phyloP scores from a whole-genome alignment of 2,329 filamentous ascomycete species.

The Ilyonectria destructans region DNA sequence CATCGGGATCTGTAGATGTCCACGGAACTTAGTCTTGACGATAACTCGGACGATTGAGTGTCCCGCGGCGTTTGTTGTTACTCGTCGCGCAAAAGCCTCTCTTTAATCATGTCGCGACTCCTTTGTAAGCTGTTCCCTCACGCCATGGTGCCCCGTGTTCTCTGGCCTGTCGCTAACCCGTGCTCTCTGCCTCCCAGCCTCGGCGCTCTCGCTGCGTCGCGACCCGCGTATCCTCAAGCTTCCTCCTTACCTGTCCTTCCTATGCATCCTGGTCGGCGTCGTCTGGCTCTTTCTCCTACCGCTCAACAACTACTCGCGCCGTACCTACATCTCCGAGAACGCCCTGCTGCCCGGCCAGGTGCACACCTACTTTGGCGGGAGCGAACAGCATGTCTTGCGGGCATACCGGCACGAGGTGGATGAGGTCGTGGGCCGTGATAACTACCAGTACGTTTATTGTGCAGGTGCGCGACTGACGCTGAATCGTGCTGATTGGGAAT shows the following conservation, averaged over 20 bases:
- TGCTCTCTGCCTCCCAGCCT: conserved; percentile 57
- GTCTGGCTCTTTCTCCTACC: conserved; percentile 93
- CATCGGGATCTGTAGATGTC: conserved; percentile 21
- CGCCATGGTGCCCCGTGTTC: neutral
- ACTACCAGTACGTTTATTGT: conserved; percentile 64
- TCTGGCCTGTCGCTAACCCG: neutral
- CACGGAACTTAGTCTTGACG: conserved; percentile 34
- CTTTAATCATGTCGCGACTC: conserved; percentile 66
- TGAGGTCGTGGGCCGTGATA: conserved; percentile 68
- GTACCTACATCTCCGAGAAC: conserved; percentile 98
- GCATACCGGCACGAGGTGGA: conserved; percentile 91
- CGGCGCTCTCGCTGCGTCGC: conserved; percentile 80
- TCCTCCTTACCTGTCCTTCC: conserved; percentile 88
- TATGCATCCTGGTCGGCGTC: conserved; percentile 89
- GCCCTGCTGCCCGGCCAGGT: conserved; percentile 96
- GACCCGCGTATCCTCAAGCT: conserved; percentile 87
- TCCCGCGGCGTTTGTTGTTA: conserved; percentile 1
- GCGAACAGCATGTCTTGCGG: conserved; percentile 94
- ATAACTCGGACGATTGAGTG: conserved; percentile 35
- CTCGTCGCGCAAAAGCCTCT: conserved; percentile 32
- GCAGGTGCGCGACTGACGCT: neutral
- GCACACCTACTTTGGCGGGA: conserved; percentile 97
- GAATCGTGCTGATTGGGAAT: neutral
- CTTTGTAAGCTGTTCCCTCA: conserved; percentile 61
- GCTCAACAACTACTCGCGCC: conserved; percentile 89